Evolutionary conservation across 2,329 filamentous ascomycete genomes (phyloP).

Genomic region (Orbilia ellipsospora): DNA sequence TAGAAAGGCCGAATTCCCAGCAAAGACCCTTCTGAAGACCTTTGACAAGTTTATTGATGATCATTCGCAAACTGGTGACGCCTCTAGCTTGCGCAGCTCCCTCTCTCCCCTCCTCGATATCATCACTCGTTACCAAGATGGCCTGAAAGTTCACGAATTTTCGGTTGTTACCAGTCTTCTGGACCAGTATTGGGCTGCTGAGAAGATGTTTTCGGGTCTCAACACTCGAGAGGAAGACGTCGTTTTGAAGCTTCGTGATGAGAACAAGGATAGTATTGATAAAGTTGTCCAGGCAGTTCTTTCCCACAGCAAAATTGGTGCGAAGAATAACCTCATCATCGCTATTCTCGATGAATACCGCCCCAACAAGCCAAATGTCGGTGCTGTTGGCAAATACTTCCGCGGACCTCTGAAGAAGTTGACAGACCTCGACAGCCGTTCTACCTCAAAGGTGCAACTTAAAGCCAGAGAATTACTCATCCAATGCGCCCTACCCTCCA

Average conservation of each 20-base stretch:
- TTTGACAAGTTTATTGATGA: constrained; percentile 91
- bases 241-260: constrained; percentile 90
- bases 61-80: constrained; percentile 78
- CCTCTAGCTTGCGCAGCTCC: constrained; percentile 76
- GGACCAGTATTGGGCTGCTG: constrained; percentile 82
- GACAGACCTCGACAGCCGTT: constrained; percentile 87
- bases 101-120: constrained; percentile 81
- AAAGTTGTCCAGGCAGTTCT: constrained; percentile 89
- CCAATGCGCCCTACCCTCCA: constrained; percentile 92
- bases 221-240: constrained; percentile 91
- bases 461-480: constrained; percentile 98
- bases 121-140: constrained; percentile 82
- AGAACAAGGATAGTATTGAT: constrained; percentile 90
- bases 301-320: constrained; percentile 89
- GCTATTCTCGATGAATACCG: constrained; percentile 94
- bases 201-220: constrained; percentile 84
- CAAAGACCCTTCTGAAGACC: constrained; percentile 84
- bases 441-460: constrained; percentile 92
- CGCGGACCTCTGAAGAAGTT: constrained; percentile 83
- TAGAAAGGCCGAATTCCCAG: constrained; percentile 87
- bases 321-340: constrained; percentile 93
- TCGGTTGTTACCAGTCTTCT: constrained; percentile 82
- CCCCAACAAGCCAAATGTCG: constrained; percentile 89
- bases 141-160: constrained; percentile 90
- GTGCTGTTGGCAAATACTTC: constrained; percentile 88